Percentiles rank a stretch among this genome's conserved stretches.
Evolutionary conservation across 176 grass and related monocot species (phyloP).

Genomic region (Miscanthus lutarioriparius): DNA sequence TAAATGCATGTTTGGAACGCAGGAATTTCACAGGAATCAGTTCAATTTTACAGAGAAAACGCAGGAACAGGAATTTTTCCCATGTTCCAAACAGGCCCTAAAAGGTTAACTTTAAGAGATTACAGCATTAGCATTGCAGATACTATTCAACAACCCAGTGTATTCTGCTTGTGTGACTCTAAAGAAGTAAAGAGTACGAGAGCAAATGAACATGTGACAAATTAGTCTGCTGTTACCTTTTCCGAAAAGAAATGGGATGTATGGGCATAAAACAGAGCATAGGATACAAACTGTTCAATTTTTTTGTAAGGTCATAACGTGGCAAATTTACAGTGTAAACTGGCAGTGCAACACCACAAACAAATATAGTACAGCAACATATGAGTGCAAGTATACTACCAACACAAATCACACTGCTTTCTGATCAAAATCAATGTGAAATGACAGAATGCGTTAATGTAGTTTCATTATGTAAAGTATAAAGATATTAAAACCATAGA

Average conservation of each 20-base stretch:
- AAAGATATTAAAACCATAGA: constrained; percentile 9
- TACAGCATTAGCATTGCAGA: background rate
- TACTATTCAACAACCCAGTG: background rate
- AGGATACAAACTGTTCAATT: background rate
- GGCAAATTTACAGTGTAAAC: background rate
- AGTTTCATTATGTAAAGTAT: background rate
- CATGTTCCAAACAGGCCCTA: background rate
- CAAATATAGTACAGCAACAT: background rate
- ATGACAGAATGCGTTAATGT: background rate
- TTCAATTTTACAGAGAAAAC: too few relatives aligned
- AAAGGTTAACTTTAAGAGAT: background rate
- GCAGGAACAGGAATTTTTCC: too few relatives aligned
- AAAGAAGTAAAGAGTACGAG: background rate
- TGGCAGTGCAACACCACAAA: background rate
- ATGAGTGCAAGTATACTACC: constrained; percentile 18
- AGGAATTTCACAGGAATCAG: too few relatives aligned
- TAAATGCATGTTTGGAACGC: too few relatives aligned
- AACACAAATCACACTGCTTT: background rate
- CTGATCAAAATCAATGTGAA: background rate
- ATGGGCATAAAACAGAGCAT: background rate
- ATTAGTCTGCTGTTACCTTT: background rate
- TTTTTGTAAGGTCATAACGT: constrained; percentile 2
- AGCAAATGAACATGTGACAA: background rate
- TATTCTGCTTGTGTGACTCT: background rate
- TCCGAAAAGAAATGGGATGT: background rate